Evolutionary conservation across 2,329 filamentous ascomycete species (phyloP).

Genomic region (Bimuria novae-zelandiae): DNA sequence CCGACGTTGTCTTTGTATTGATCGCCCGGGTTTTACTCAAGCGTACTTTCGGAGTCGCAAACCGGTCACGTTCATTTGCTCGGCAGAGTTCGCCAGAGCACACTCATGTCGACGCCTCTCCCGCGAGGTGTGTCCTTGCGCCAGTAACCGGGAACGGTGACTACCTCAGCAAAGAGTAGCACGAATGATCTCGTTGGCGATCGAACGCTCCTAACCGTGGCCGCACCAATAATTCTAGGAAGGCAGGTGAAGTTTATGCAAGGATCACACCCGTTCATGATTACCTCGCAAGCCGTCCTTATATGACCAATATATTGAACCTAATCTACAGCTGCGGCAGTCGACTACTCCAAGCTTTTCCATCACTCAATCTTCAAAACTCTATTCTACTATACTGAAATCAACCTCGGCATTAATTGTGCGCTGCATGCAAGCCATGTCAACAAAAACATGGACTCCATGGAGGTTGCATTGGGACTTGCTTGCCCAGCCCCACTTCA

Average conservation of each 20-base stretch:
- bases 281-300: background rate
- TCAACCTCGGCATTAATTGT: no score
- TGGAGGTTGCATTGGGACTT: no score
- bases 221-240: background rate
- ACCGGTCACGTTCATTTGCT: background rate
- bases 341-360: no score
- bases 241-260: background rate
- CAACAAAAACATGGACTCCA: no score
- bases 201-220: background rate
- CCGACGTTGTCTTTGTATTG: background rate
- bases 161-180: background rate
- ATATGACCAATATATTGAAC: background rate
- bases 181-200: background rate
- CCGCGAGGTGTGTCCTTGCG: background rate
- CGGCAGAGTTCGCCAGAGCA: background rate
- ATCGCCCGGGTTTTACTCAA: background rate
- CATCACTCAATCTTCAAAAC: no score
- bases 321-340: background rate
- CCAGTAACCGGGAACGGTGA: background rate
- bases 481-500: background rate
- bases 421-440: no score
- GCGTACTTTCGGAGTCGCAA: background rate
- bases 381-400: no score
- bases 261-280: background rate
- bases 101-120: background rate